Evolutionary conservation across 2,329 filamentous ascomycete species (phyloP).

Genomic region (Exophiala bonariae): DNA sequence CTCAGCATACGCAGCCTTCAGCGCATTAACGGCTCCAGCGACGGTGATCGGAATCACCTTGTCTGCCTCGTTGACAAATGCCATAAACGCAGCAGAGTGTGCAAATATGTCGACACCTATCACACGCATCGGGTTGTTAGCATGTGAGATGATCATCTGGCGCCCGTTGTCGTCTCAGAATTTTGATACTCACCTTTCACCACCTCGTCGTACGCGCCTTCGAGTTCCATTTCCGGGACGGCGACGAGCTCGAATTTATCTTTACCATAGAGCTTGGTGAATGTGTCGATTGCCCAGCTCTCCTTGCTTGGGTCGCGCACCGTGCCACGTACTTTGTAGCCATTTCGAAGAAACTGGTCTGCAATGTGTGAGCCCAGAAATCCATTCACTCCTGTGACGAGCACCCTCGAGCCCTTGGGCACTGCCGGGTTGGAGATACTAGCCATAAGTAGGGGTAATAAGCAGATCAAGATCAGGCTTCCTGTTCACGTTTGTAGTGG

Average conservation of each 20-base stretch:
- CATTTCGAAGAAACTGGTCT: conserved; percentile 36
- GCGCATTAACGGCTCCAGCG: background rate
- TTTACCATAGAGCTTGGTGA: conserved; percentile 33
- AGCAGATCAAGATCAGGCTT: no score
- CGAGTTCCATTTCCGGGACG: conserved; percentile 35
- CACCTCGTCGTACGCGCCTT: conserved; percentile 28
- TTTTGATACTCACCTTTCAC: conserved; percentile 11
- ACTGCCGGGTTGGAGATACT: no score
- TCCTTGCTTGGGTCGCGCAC: conserved; percentile 36
- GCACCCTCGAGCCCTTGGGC: conserved; percentile 16
- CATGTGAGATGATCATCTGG: no score
- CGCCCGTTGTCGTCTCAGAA: no score
- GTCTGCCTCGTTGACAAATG: conserved; percentile 40
- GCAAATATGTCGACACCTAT: conserved; percentile 38
- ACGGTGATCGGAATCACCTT: conserved; percentile 36
- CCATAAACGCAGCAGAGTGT: conserved; percentile 27
- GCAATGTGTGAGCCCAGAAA: conserved; percentile 38
- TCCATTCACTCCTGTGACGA: conserved; percentile 41
- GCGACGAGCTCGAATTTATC: conserved; percentile 36
- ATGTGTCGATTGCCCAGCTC: conserved; percentile 18
- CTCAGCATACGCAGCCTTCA: conserved; percentile 7
- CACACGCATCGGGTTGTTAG: no score
- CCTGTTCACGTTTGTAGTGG: no score
- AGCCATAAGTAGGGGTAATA: no score
- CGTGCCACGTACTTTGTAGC: conserved; percentile 48